Conservation (phyloP, 106 monocot species). For the Platanthera guangdongensis region DNA sequence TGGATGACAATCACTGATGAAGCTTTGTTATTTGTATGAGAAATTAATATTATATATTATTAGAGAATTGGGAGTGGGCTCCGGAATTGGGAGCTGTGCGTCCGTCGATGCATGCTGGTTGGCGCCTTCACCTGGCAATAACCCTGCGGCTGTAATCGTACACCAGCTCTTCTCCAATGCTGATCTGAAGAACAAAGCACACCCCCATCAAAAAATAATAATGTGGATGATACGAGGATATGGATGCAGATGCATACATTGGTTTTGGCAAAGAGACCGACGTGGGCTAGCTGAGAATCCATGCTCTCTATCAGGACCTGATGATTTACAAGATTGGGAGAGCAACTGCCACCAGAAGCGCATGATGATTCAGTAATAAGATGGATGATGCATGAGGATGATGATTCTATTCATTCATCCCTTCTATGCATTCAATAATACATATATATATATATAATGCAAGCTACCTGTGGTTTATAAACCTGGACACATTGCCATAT, state of each 20-base stretch:
- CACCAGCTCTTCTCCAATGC: conserved; percentile 65
- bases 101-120: no score
- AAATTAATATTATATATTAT: no score
- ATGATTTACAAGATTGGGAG: conserved; percentile 76
- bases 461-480: conserved; percentile 91
- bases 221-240: no score
- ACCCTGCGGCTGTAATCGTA: conserved; percentile 61
- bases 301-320: conserved; percentile 82
- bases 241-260: conserved; percentile 41
- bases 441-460: background rate
- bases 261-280: conserved; percentile 67
- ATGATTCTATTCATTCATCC: no score
- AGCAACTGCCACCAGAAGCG: conserved; percentile 41
- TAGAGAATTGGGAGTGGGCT: background rate
- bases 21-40: no score
- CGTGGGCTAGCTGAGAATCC: conserved; percentile 91
- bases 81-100: no score
- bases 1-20: no score
- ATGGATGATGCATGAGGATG: no score
- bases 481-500: conserved; percentile 82
- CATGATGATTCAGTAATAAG: background rate
- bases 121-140: conserved; percentile 36
- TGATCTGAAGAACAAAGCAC: conserved; percentile 37
- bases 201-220: no score
- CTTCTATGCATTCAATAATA: background rate